Base-by-base conservation (phyloP, 495 filamentous ascomycete species). In the Penicillium psychrofluorescens region DNA sequence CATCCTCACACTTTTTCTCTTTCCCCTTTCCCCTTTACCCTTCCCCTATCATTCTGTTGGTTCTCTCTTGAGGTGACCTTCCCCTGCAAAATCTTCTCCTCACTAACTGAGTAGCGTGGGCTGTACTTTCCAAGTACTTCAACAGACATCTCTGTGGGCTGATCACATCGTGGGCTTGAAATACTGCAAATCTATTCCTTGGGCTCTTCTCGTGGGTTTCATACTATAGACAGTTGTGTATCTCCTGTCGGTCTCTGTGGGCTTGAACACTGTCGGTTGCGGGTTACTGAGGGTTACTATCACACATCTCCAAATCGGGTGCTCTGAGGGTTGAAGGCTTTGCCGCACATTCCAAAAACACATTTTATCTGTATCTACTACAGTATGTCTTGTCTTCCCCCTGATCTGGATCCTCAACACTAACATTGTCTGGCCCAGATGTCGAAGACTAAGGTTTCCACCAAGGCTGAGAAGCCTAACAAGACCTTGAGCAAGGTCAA, bases 401-500 rank as follows among this genome's bases (percentile, higher is more conserved):
- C 4, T 22, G 22, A 22, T 22, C 22, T 22, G 22, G 22, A 22
- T 22, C 22, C 22, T 22, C 22, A 22, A 2, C 22, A 22, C 22
- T 22, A 22, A 22, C 22, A 22, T 4, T 22, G 2, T 48, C 36
- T 47, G 67, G 60, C 54, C 57, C 58, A 67, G 54, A 78, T 78
- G 74, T 74, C 71, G 37, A 76, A 76, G 62, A 68, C 72, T 41
- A 77, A 77, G 62, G 59, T 64, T 63, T 32, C 63, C 53, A 56
- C 50, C 54, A 67, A 66, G 57, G 60, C 51, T 45, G 65, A 74
- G 43, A 72, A 73, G 60, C 57, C 59, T 59, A 60, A 61, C 64
- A 75, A 76, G 66, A 43, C 61, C 51, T 40, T 76, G 53, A 65
- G 55, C 61, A 74, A 75, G 63, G 73, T 74, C 67, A 76, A 76